These are phyloP conservation scores for Cercospora sp. DNA, from an alignment of 2,329 filamentous ascomycete species.

Conservation along the genomic window DNA sequence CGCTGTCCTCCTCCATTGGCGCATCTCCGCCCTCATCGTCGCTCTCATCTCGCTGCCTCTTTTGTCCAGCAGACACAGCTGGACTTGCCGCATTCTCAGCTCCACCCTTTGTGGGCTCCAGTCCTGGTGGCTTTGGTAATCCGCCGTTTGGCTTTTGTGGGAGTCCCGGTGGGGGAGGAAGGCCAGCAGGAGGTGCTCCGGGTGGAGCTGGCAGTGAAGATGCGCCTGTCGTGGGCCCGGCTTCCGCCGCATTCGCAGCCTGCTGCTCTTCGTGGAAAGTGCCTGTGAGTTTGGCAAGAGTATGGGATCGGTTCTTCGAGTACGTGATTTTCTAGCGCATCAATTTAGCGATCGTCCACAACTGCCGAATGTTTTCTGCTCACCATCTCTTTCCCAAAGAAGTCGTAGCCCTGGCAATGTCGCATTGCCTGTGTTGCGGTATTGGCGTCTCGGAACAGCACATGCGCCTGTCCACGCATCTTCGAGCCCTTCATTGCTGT, in stretches of 20 bases:
- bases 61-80: slow-evolving; percentile 55
- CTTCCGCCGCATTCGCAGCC: slow-evolving; percentile 45
- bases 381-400: slow-evolving; percentile 84
- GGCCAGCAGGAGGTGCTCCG: slow-evolving; percentile 29
- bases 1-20: slow-evolving; percentile 50
- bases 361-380: slow-evolving; percentile 35
- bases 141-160: slow-evolving; percentile 34
- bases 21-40: slow-evolving; percentile 44
- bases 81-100: slow-evolving; percentile 53
- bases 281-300: slow-evolving; percentile 86
- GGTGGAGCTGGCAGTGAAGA: slow-evolving; percentile 24
- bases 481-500: slow-evolving; percentile 83
- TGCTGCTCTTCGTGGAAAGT: slow-evolving; percentile 65
- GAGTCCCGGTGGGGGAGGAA: slow-evolving; percentile 31
- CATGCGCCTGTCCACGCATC: slow-evolving; percentile 94
- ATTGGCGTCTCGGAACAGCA: slow-evolving; percentile 86
- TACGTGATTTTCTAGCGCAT: slow-evolving; percentile 76
- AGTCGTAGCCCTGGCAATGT: slow-evolving; percentile 78
- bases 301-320: slow-evolving; percentile 84
- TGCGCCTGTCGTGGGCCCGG: slow-evolving; percentile 14
- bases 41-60: slow-evolving; percentile 43
- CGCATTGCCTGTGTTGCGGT: slow-evolving; percentile 94
- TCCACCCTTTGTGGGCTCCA: slow-evolving; percentile 40
- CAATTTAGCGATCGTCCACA: slow-evolving; percentile 16
- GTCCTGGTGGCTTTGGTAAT: slow-evolving; percentile 30